phyloP scores from a whole-genome alignment of 73 alveolate species.

The Chromera velia region DNA sequence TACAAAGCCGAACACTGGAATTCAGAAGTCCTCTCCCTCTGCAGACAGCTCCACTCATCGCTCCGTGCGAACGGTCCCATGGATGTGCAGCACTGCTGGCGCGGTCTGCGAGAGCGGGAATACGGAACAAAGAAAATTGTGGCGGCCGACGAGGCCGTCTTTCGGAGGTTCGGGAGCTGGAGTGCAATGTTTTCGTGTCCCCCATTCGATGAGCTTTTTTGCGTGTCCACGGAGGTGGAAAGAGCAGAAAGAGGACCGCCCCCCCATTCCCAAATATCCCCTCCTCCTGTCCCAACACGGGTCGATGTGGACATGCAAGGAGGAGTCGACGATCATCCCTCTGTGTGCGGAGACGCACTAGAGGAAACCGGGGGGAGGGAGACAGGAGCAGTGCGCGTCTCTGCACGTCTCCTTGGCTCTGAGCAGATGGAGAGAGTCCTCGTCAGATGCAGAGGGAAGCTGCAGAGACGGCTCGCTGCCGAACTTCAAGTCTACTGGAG shows the following conservation, averaged over 20 bases:
- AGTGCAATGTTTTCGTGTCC: neutral
- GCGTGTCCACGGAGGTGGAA: neutral
- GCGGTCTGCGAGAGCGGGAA: neutral
- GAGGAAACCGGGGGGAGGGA: too few species aligned
- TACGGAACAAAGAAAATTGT: neutral
- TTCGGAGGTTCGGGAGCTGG: neutral
- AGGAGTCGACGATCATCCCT: neutral
- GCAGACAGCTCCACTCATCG: constrained; percentile 19
- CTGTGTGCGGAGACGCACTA: too few species aligned
- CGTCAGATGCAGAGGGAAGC: too few species aligned
- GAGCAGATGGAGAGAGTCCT: too few species aligned
- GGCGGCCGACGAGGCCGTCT: neutral
- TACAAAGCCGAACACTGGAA: constrained; percentile 9
- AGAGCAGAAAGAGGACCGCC: neutral
- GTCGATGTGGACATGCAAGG: neutral
- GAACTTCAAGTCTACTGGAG: too few species aligned
- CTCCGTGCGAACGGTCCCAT: neutral
- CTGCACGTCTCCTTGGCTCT: too few species aligned
- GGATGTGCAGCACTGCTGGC: neutral
- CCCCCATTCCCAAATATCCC: neutral
- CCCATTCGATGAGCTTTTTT: neutral
- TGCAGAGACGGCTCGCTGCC: too few species aligned
- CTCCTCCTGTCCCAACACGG: neutral
- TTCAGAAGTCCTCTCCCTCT: constrained; percentile 7
- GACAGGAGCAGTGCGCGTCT: too few species aligned